Evolutionary conservation across 805 yeast species (phyloP), one percentile per base, ranked within the genome.

Genomic region (Saturnispora zaruensis): DNA sequence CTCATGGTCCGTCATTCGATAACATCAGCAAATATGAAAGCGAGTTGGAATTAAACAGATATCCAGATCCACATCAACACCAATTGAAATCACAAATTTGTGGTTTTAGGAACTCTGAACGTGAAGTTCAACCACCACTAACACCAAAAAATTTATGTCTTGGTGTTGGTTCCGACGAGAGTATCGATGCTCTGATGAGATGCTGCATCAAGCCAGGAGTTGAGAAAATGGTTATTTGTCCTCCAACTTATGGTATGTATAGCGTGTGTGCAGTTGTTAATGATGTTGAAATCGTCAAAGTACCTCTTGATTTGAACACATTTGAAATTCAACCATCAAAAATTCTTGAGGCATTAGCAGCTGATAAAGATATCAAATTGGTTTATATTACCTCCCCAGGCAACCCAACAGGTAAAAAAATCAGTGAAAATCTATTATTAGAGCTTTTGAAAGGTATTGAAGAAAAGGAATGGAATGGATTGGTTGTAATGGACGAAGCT

Each of bases 221-320:
- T 55, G 96, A 90, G 53, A 91, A 88, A 64, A 67, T 93, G 61
- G 68, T 93, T 57, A 79, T 80, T 1, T 82, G 96, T 65, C 96
- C 98, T 3, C 98, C 99, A 41, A 93, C 99, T 0, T 93, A 93
- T 62, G 97, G 98, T 6, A 93, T 93, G 99, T 93, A 93, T 72
- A 70, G 85, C 4, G 90, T 93, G 32, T 84, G 96, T 62, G 95
- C 97, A 1, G 78, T 80, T 26, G 84, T 93, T 52, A 93, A 93
- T 62, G 98, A 93, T 59, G 86, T 91, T 8, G 87, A 74, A 25
- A 72, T 86, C 37, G 87, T 80, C 14, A 73, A 77, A 52, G 90
- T 88, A 16, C 90, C 95, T 7, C 75, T 90, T 34, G 78, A 79
- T 45, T 77, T 84, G 53, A 74, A 74, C 45, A 70, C 75, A n/a